phyloP scores from a whole-genome alignment of 2,329 filamentous ascomycete genomes.

The Diplodia corticola region DNA sequence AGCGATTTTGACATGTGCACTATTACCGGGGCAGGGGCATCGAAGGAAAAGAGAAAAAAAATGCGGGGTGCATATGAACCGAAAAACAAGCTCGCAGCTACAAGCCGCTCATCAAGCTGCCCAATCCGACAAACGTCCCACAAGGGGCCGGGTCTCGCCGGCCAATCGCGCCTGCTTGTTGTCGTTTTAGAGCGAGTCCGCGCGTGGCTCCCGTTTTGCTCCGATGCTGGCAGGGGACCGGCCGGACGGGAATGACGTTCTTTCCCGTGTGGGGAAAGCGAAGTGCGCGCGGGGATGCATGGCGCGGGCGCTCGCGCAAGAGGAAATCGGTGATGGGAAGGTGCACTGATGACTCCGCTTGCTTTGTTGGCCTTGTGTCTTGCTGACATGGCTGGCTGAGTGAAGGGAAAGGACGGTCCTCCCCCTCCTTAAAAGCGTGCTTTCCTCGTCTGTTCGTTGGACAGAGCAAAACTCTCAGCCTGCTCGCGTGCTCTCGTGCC shows the following conservation, averaged over 20 bases:
- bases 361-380: neutral
- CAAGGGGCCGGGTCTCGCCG: neutral
- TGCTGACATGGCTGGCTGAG: neutral
- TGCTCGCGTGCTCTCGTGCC: neutral
- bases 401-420: neutral
- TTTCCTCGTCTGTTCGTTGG: neutral
- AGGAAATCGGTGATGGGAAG: neutral
- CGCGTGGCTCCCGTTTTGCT: neutral
- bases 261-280: neutral
- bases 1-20: neutral
- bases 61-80: conserved; percentile 4
- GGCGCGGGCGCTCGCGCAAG: neutral
- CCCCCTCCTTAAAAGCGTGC: neutral
- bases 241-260: conserved; percentile 5
- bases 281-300: neutral
- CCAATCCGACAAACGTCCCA: neutral
- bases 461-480: neutral
- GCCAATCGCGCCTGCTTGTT: neutral
- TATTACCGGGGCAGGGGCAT: too few species aligned
- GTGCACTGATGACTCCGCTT: conserved; percentile 1
- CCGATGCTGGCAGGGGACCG: conserved; percentile 5
- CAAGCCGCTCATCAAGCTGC: neutral
- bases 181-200: neutral
- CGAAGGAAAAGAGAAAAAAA: neutral
- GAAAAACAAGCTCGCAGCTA: neutral